These are phyloP conservation scores for Thalassia testudinum DNA, from an alignment of 116 monocot genomes.

Conservation along the genomic window DNA sequence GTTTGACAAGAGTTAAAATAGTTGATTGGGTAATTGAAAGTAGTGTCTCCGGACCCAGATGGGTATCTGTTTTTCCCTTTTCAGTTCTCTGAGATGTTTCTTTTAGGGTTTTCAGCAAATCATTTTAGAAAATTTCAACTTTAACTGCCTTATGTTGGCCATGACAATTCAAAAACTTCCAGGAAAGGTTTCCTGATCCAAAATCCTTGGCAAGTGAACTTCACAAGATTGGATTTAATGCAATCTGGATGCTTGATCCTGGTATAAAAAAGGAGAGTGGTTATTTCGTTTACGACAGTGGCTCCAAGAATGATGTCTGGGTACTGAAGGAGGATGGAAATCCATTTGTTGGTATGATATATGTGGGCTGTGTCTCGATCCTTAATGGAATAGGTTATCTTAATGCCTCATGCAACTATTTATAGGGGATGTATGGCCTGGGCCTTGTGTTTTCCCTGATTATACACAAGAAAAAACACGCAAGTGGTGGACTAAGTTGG, in stretches of 20 bases:
- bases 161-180: conserved; percentile 3
- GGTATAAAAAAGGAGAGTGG: conserved; percentile 86
- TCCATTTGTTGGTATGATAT: conserved; percentile 62
- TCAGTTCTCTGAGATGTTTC: no score
- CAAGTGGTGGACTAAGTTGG: conserved; percentile 84
- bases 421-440: conserved; percentile 93
- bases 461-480: conserved; percentile 55
- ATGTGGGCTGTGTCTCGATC: no score
- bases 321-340: conserved; percentile 54
- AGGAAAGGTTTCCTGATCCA: conserved; percentile 88
- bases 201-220: conserved; percentile 68
- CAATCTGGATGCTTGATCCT: conserved; percentile 99
- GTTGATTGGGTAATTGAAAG: no score
- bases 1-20: no score
- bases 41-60: no score
- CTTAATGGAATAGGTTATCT: no score
- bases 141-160: no score
- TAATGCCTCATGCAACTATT: no score
- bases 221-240: conserved; percentile 65
- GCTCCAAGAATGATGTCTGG: conserved; percentile 70
- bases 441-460: conserved; percentile 96
- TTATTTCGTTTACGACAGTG: conserved; percentile 85
- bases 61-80: no score
- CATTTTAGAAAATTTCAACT: no score
- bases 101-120: no score